Evolutionary conservation across 225 moss, liverwort and hornwort species (phyloP).

Genomic region (Pleurozium schreberi): DNA sequence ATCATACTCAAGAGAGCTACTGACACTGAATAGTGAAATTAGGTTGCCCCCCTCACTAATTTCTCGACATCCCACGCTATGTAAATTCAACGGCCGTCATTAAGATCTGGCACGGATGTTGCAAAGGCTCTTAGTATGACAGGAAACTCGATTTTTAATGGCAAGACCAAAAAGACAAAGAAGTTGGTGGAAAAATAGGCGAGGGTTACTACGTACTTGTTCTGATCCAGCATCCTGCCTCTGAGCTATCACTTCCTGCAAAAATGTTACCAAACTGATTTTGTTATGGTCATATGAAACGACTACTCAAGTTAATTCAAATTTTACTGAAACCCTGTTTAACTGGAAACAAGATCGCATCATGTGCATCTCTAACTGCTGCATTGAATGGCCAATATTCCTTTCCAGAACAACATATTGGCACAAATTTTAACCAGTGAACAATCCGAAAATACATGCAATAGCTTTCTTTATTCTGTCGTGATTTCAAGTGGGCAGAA

Average conservation of each 20-base stretch:
- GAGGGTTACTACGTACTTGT: conserved; percentile 5
- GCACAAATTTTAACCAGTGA: background rate
- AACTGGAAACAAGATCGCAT: background rate
- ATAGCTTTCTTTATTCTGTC: background rate
- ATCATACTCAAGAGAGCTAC: background rate
- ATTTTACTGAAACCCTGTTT: background rate
- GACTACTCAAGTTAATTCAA: background rate
- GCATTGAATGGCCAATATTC: background rate
- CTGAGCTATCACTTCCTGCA: conserved; percentile 27
- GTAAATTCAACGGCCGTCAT: background rate
- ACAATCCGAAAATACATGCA: background rate
- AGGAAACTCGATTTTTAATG: background rate
- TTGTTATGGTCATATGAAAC: background rate
- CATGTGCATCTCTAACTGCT: background rate
- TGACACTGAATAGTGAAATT: no score
- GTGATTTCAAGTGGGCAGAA: background rate
- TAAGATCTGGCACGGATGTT: conserved; percentile 7
- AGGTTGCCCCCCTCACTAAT: no score
- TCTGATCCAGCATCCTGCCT: conserved; percentile 17
- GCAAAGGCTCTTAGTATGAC: background rate
- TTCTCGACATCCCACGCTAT: no score
- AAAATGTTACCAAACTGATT: background rate
- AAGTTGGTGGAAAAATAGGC: background rate
- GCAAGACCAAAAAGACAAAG: background rate
- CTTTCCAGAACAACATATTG: background rate